Percentiles rank a stretch among this genome's conserved stretches.
phyloP scores from a whole-genome alignment of 495 filamentous ascomycete species.

The Pseudomonodictys pantanalensis region DNA sequence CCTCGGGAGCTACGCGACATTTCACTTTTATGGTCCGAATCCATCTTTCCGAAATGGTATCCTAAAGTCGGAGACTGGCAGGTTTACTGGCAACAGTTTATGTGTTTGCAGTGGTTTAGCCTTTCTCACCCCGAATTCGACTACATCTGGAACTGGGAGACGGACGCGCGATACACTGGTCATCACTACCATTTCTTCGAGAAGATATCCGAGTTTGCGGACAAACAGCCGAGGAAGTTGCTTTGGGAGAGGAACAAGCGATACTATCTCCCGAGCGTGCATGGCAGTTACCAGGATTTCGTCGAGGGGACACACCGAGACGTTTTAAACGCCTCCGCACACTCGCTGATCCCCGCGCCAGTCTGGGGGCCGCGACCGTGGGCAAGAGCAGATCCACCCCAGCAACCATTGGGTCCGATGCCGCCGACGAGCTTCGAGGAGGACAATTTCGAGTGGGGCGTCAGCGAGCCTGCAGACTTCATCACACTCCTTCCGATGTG shows the following conservation, averaged over 20 bases:
- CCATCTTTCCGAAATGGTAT: conserved; percentile 57
- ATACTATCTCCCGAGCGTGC: conserved; percentile 64
- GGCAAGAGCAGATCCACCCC: conserved; percentile 41
- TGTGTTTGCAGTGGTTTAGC: conserved; percentile 63
- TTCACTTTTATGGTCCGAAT: conserved; percentile 65
- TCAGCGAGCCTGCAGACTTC: conserved; percentile 72
- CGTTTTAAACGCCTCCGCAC: conserved; percentile 35
- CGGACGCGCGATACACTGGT: conserved; percentile 68
- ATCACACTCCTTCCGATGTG: conserved; percentile 70
- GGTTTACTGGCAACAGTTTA: conserved; percentile 52
- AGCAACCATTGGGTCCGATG: conserved; percentile 57
- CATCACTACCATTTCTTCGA: conserved; percentile 69
- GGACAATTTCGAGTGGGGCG: conserved; percentile 69
- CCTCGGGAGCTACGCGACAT: conserved; percentile 66
- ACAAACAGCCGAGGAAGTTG: conserved; percentile 61
- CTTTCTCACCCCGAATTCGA: conserved; percentile 68
- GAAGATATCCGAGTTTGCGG: conserved; percentile 56
- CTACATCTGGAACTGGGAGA: conserved; percentile 74
- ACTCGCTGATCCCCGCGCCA: conserved; percentile 38
- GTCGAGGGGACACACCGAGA: conserved; percentile 48
- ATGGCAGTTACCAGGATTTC: conserved; percentile 60
- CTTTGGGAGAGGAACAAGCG: conserved; percentile 74
- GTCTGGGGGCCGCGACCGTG: conserved; percentile 62
- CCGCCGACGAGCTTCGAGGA: conserved; percentile 53
- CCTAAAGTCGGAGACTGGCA: conserved; percentile 47